Base-by-base conservation (phyloP, 1,139 yeast species). In the Saccharomyces hybrid region DNA sequence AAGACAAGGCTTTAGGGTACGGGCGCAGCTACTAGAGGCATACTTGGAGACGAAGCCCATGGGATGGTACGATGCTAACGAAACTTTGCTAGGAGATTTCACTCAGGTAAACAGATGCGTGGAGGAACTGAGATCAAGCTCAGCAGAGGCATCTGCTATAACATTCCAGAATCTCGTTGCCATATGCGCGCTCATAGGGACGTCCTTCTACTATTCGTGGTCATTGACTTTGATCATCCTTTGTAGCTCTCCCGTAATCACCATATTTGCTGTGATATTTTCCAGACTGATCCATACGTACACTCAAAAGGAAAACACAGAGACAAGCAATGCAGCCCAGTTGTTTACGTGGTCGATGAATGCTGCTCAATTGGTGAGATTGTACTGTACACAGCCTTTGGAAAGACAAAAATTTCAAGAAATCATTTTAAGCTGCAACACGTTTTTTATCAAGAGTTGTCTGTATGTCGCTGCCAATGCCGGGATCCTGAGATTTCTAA, bases 191-290 rank as follows among this genome's bases (percentile, higher is more conserved):
- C 73, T 88, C 5, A 69, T 87, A 2, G 77, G 80, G 0, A 81
- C 88, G 1, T 84, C 97, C 0, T 78, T 93, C 69, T 77, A 78
- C 57, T 84, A 82, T 58, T 86, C 95, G 0, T 91, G 98, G 97
- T 77, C 86, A 3, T 75, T 93, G 11, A 88, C 98, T 0, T 69
- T 93, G 32, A 80, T 93, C 0, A 80, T 87, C 20, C 67, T 91
- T 57, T 84, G 88, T 1, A 77, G 86, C 6, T 65, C 88, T 2
- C 99, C 99, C 0, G 44, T 89, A 0, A 80, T 93, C 60, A 75
- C 76, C 0, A n/a, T 76, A 0, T 60, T 79, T 16, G 82, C 86
- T 0, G 70, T 75, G 53, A 52, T 77, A 1, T 79, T 85, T 56
- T 83, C 93, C 0, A 71, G 66, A 16, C 66, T 77, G 30, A 78